Conservation (phyloP, 306 rosid species). For the Castanea sativa region DNA sequence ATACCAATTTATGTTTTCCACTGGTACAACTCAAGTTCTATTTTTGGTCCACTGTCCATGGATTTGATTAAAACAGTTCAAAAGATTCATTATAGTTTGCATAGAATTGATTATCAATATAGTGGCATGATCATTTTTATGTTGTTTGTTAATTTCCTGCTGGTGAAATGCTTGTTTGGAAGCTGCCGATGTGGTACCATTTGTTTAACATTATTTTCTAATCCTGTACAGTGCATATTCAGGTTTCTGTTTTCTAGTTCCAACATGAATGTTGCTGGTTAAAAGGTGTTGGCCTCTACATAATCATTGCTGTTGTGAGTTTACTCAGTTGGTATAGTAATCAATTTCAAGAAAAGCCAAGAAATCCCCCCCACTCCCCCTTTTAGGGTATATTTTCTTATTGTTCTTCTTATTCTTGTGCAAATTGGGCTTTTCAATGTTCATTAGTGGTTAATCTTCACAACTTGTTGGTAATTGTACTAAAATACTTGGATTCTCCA, state of each 20-base stretch:
- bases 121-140: not conserved
- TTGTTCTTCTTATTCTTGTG: too few species aligned
- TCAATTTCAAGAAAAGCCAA: constrained; percentile 1
- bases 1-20: too few species aligned
- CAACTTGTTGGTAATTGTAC: too few species aligned
- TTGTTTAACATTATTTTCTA: constrained; percentile 20
- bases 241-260: constrained; percentile 92
- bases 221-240: constrained; percentile 22
- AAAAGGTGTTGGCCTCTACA: constrained; percentile 77
- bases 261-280: constrained; percentile 73
- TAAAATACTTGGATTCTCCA: too few species aligned
- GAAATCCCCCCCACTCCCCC: too few species aligned
- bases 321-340: constrained; percentile 74
- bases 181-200: not conserved
- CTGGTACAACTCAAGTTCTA: not conserved
- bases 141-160: not conserved
- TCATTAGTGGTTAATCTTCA: too few species aligned
- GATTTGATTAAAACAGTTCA: not conserved
- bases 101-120: not conserved
- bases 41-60: not conserved
- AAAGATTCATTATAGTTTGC: not conserved
- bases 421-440: too few species aligned
- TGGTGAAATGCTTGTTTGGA: not conserved
- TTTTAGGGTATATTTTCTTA: too few species aligned
- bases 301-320: constrained; percentile 79